Evolutionary conservation across 108 stramenopile genomes (phyloP).

Genomic region (Skeletonema grethae): DNA sequence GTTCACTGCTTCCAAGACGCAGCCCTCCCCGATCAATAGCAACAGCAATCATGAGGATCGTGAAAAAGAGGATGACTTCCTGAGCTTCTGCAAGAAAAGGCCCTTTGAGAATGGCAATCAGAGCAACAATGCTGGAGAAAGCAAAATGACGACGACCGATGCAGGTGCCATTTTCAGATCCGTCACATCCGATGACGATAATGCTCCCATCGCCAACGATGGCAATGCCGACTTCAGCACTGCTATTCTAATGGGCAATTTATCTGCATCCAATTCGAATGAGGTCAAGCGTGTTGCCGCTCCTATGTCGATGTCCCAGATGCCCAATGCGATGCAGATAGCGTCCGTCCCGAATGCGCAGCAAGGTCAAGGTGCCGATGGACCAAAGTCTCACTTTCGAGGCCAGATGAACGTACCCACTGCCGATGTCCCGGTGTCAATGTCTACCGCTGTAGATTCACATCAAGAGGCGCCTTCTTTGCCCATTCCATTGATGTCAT

Average conservation of each 20-base stretch:
- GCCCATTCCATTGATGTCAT: slow-evolving; percentile 5
- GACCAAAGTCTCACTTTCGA: neutral
- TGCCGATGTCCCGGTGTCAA: neutral
- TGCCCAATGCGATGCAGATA: neutral
- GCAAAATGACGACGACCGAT: neutral
- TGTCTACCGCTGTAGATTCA: neutral
- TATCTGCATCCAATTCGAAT: neutral
- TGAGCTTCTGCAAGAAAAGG: slow-evolving; percentile 14
- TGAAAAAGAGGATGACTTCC: slow-evolving; percentile 12
- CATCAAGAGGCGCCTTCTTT: neutral
- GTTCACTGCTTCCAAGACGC: neutral
- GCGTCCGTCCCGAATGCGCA: neutral
- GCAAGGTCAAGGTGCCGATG: neutral
- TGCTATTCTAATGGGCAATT: neutral
- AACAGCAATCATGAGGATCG: neutral
- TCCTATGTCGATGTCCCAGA: neutral
- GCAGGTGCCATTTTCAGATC: neutral
- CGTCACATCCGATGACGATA: neutral
- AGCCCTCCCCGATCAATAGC: neutral
- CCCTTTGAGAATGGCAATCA: neutral
- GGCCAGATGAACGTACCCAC: neutral
- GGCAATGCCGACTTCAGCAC: slow-evolving; percentile 1
- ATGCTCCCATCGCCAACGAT: neutral
- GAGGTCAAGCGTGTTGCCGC: neutral
- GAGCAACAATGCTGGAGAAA: neutral